phyloP scores from a whole-genome alignment of 495 filamentous ascomycete genomes.

The Aspergillus affinis region DNA sequence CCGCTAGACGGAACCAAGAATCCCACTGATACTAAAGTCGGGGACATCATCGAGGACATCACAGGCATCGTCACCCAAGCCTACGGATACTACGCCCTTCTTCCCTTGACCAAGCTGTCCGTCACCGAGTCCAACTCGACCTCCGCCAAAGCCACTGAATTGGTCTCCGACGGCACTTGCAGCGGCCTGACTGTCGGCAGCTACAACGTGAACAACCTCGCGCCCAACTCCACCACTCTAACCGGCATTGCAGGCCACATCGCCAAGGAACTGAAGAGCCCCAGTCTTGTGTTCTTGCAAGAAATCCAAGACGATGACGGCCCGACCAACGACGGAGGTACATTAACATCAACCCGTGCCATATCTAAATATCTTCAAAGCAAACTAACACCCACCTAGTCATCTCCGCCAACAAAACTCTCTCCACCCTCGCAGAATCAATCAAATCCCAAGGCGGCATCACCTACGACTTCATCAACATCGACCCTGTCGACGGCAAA shows the following conservation, averaged over 20 bases:
- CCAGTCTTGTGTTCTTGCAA: slow-evolving; percentile 58
- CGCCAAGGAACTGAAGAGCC: slow-evolving; percentile 50
- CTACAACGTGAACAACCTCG: slow-evolving; percentile 64
- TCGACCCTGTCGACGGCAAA: slow-evolving; percentile 46
- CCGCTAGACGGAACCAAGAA: slow-evolving; percentile 61
- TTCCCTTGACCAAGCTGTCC: slow-evolving; percentile 52
- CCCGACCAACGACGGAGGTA: slow-evolving; percentile 46
- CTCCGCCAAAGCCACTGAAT: slow-evolving; percentile 36
- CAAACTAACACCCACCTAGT: slow-evolving; percentile 1
- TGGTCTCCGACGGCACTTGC: slow-evolving; percentile 48
- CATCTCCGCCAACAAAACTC: slow-evolving; percentile 31
- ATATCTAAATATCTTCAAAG: not conserved
- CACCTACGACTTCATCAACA: slow-evolving; percentile 38
- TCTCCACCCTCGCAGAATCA: slow-evolving; percentile 30
- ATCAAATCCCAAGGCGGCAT: slow-evolving; percentile 18
- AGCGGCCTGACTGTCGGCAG: slow-evolving; percentile 50
- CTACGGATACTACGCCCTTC: slow-evolving; percentile 60
- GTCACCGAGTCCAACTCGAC: slow-evolving; percentile 31
- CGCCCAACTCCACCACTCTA: slow-evolving; percentile 45
- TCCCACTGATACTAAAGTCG: slow-evolving; percentile 50
- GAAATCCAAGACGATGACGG: slow-evolving; percentile 63
- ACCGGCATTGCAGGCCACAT: slow-evolving; percentile 52
- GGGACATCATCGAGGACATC: slow-evolving; percentile 55
- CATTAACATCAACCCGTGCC: slow-evolving; percentile 10
- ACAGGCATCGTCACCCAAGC: slow-evolving; percentile 56